A percentile compares a stretch with the other conserved stretches of the same genome.
phyloP scores from a whole-genome alignment of 1,139 yeast species.

The Pichia sp. region DNA sequence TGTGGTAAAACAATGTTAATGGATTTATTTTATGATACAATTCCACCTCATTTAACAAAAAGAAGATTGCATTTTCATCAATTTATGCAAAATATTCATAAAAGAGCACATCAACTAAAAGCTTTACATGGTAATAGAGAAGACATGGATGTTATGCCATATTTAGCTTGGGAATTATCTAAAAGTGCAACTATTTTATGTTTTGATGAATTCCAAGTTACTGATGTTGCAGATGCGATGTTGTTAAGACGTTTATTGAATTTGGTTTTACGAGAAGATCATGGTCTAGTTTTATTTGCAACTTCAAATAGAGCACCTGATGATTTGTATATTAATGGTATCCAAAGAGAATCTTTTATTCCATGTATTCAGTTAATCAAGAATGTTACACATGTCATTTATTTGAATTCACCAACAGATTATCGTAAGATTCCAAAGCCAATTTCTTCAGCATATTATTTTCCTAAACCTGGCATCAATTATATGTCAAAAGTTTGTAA shows the following conservation, averaged over 20 bases:
- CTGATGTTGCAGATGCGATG: slow-evolving; percentile 99
- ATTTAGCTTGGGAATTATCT: slow-evolving; percentile 79
- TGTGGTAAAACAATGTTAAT: slow-evolving; percentile 97
- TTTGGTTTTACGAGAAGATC: slow-evolving; percentile 53
- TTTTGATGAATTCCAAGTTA: slow-evolving; percentile 93
- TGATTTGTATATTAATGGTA: slow-evolving; percentile 86
- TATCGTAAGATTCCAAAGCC: slow-evolving; percentile 87
- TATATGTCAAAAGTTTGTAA: slow-evolving; percentile 46
- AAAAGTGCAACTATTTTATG: slow-evolving; percentile 71
- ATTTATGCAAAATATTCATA: slow-evolving; percentile 91
- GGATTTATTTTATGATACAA: slow-evolving; percentile 85
- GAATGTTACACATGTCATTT: slow-evolving; percentile 65
- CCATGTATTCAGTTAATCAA: slow-evolving; percentile 86
- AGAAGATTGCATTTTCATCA: slow-evolving; percentile 89
- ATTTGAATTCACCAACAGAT: slow-evolving; percentile 85
- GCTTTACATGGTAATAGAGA: slow-evolving; percentile 47
- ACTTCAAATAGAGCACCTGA: slow-evolving; percentile 95
- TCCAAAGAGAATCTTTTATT: slow-evolving; percentile 82
- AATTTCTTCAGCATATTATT: slow-evolving; percentile 69
- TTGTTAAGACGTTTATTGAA: slow-evolving; percentile 68
- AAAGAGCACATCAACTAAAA: slow-evolving; percentile 73
- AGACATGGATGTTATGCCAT: slow-evolving; percentile 78
- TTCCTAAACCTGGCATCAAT: slow-evolving; percentile 58
- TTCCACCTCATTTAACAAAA: slow-evolving; percentile 71
- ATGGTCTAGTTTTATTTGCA: slow-evolving; percentile 83